Evolutionary conservation across 1,284 basidiomycete species (phyloP).

Genomic region (Puccinia novopanici): DNA sequence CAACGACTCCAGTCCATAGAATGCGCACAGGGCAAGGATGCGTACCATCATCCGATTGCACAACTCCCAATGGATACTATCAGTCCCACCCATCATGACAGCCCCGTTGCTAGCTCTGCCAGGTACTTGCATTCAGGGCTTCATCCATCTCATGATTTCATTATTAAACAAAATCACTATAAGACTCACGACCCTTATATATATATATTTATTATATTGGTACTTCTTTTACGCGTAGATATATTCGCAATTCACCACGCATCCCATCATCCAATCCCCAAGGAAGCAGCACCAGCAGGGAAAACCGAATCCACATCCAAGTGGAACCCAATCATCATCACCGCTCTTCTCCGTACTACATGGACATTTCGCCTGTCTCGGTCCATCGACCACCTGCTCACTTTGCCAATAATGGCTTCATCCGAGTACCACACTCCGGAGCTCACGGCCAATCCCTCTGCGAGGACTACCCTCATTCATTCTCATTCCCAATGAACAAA

Average conservation of each 20-base stretch:
- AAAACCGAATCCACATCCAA: background rate
- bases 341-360: background rate
- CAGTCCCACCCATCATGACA: background rate
- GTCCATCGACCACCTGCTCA: background rate
- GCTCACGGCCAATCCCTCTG: background rate
- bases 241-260: background rate
- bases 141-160: too few relatives aligned
- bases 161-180: too few relatives aligned
- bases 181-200: too few relatives aligned
- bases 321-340: background rate
- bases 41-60: too few relatives aligned
- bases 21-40: background rate
- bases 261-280: background rate
- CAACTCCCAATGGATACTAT: conserved; percentile 6
- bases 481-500: background rate
- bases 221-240: background rate
- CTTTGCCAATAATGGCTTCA: background rate
- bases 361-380: background rate
- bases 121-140: background rate
- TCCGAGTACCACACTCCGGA: background rate
- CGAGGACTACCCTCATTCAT: background rate
- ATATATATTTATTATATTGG: too few relatives aligned
- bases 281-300: background rate
- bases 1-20: background rate
- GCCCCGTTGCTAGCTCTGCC: background rate